These are phyloP conservation scores for Capsella bursapastoris DNA, from an alignment of 345 rosid genomes.

Conservation along the genomic window DNA sequence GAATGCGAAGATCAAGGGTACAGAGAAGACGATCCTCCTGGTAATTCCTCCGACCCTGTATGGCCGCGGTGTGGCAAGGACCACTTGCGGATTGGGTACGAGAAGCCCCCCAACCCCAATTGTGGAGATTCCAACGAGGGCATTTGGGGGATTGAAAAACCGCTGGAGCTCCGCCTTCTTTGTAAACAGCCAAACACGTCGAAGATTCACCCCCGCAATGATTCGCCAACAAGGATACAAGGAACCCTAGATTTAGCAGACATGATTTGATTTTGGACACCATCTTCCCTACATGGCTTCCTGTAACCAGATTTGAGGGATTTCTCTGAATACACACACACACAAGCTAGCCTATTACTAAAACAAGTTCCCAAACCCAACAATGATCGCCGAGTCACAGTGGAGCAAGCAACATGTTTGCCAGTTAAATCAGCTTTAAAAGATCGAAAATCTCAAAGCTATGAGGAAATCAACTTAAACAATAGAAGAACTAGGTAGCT, in stretches of 20 bases:
- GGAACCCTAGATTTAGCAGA: conserved; percentile 8
- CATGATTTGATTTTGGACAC: neutral
- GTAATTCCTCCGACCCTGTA: conserved; percentile 70
- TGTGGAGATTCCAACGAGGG: conserved; percentile 81
- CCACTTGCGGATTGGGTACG: conserved; percentile 41
- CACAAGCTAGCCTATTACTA: neutral
- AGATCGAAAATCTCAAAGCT: no score
- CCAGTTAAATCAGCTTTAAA: no score
- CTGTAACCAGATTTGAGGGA: neutral
- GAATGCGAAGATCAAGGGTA: conserved; percentile 75
- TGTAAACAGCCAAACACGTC: conserved; percentile 80
- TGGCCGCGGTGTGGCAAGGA: conserved; percentile 70
- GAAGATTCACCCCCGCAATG: conserved; percentile 63
- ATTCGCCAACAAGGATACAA: neutral
- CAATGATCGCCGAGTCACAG: no score
- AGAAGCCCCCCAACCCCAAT: conserved; percentile 35
- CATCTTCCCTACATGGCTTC: conserved; percentile 31
- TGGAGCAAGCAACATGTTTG: no score
- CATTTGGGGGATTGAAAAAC: conserved; percentile 85
- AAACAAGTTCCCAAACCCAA: neutral
- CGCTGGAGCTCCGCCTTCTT: conserved; percentile 90
- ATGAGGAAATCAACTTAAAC: no score
- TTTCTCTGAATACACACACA: neutral
- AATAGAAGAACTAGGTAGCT: no score
- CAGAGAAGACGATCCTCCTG: conserved; percentile 88